phyloP scores from a whole-genome alignment of 2,329 filamentous ascomycete genomes.

The Diaporthe aspalathi region DNA sequence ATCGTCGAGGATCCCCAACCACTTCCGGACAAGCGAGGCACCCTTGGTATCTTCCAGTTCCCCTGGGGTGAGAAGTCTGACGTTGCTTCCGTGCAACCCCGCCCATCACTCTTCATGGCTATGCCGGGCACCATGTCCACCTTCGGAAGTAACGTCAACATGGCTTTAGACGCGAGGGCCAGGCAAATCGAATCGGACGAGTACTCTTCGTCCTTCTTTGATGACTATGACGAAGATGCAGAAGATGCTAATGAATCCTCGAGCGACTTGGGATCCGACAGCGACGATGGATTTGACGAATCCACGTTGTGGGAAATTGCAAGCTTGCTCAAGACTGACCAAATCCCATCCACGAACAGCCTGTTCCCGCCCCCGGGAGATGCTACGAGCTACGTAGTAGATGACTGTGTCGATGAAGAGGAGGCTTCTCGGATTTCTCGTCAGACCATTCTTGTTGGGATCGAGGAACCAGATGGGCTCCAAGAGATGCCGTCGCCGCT shows the following conservation, averaged over 20 bases:
- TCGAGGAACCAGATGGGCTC: conserved; percentile 45
- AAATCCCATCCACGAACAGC: conserved; percentile 64
- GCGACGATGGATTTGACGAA: conserved; percentile 69
- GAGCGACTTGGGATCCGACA: conserved; percentile 49
- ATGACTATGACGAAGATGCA: conserved; percentile 68
- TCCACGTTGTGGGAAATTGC: conserved; percentile 74
- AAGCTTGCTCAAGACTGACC: conserved; percentile 64
- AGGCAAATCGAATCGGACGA: conserved; percentile 53
- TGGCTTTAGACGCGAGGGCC: conserved; percentile 49
- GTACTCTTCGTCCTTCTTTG: conserved; percentile 67
- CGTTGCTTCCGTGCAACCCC: conserved; percentile 58
- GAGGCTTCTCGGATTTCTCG: conserved; percentile 41
- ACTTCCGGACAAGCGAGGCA: conserved; percentile 67
- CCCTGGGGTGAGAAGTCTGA: conserved; percentile 74
- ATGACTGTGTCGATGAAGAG: conserved; percentile 49
- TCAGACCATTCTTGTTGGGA: conserved; percentile 49
- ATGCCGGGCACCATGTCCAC: conserved; percentile 65
- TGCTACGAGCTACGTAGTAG: conserved; percentile 45
- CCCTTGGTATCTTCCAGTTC: conserved; percentile 74
- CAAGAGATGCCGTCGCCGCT: conserved; percentile 38
- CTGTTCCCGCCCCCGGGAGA: conserved; percentile 53
- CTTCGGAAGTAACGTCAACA: conserved; percentile 49
- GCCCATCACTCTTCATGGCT: conserved; percentile 53
- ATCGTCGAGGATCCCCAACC: conserved; percentile 72
- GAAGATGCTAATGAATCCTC: conserved; percentile 50